Conservation (phyloP, 2,329 filamentous ascomycete genomes). For the Fusarium multiceps region DNA sequence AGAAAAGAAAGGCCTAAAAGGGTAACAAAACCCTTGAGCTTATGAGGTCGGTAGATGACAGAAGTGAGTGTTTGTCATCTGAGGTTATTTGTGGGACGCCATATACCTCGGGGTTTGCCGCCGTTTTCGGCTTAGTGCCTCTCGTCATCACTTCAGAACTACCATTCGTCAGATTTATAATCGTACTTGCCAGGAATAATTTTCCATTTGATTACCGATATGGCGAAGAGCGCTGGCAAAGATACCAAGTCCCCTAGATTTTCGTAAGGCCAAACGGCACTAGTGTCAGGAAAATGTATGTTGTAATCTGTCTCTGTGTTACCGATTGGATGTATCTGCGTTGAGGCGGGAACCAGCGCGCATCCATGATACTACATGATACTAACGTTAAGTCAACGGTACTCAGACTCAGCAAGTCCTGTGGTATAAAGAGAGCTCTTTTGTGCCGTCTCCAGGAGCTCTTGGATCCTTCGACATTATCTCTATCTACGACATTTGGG, state of each 20-base stretch:
- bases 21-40: background rate
- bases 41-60: background rate
- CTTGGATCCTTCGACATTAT: background rate
- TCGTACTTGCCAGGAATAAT: background rate
- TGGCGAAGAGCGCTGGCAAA: background rate
- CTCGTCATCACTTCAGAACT: background rate
- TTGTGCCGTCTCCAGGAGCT: rapidly evolving
- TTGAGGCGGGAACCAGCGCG: background rate
- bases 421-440: background rate
- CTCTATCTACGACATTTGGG: rapidly evolving
- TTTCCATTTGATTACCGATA: background rate
- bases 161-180: background rate
- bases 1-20: background rate
- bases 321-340: background rate
- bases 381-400: background rate
- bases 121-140: background rate
- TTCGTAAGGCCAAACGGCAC: background rate
- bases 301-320: background rate
- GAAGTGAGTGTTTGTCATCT: background rate
- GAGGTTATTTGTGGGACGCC: background rate
- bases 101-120: background rate
- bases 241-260: background rate
- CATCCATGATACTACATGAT: background rate
- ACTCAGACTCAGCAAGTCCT: background rate
- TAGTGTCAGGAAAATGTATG: background rate